These are phyloP conservation scores for Aureobasidium sp. DNA, from an alignment of 2,329 filamentous ascomycete species.

Conservation along the genomic window DNA sequence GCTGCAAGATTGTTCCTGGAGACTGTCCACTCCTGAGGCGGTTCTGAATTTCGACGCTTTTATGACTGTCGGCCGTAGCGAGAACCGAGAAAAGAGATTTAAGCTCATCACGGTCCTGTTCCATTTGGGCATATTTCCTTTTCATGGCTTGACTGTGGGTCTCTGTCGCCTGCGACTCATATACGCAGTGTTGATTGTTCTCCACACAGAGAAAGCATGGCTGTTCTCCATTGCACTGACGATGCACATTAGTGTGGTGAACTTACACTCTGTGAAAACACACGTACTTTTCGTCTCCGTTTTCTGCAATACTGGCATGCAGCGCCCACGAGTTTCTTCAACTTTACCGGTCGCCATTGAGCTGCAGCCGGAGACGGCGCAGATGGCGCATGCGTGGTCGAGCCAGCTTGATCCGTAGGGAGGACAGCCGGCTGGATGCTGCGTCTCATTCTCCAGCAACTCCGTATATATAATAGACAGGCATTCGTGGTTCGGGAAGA, in stretches of 20 bases:
- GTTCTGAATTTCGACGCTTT: constrained; percentile 12
- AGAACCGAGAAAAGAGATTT: background rate
- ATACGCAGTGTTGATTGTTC: constrained; percentile 13
- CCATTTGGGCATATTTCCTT: constrained; percentile 18
- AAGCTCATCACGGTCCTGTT: constrained; percentile 15
- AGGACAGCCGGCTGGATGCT: background rate
- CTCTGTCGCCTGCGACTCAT: constrained; percentile 15
- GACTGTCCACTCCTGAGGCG: constrained; percentile 17
- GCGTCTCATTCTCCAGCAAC: background rate
- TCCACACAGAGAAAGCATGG: background rate
- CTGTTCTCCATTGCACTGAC: constrained; percentile 4
- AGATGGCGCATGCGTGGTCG: background rate
- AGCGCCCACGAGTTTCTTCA: background rate
- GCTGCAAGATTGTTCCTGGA: constrained; percentile 13
- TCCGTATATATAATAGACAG: background rate
- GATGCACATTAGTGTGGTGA: background rate
- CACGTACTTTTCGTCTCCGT: constrained; percentile 9
- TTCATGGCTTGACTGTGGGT: constrained; percentile 17
- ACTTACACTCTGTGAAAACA: background rate
- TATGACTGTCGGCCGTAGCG: background rate
- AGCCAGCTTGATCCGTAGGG: background rate
- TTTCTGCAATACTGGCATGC: constrained; percentile 10
- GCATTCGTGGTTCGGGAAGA: background rate
- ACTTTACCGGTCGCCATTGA: background rate
- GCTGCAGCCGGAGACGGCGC: background rate